These are phyloP conservation scores for Cryptococcus jaspeensis DNA, from an alignment of 1,284 basidiomycete genomes.

Conservation along the genomic window DNA sequence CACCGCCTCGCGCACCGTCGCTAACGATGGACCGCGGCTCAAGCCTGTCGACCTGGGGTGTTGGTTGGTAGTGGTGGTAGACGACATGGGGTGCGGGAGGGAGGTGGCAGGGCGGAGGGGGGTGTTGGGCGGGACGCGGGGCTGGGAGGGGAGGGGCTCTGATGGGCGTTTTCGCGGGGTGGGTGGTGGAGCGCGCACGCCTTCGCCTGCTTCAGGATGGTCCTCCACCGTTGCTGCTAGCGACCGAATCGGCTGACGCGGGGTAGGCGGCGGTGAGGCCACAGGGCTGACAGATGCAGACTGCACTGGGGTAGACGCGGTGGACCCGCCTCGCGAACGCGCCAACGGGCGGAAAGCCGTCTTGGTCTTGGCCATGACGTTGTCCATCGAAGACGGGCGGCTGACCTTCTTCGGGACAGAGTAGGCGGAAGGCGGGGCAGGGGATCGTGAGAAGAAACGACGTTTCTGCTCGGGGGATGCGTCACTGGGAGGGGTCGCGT, in stretches of 20 bases:
- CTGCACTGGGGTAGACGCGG: neutral
- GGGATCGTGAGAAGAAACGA: neutral
- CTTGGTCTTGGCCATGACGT: neutral
- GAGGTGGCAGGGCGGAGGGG: neutral
- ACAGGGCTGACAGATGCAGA: too few relatives aligned
- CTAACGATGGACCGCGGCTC: constrained; percentile 1
- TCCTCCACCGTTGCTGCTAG: too few relatives aligned
- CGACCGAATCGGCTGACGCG: too few relatives aligned
- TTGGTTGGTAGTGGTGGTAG: too few relatives aligned
- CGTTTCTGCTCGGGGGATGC: neutral
- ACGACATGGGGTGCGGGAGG: too few relatives aligned
- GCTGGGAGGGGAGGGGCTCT: neutral
- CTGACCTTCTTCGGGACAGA: neutral
- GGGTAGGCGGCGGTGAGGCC: too few relatives aligned
- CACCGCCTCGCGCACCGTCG: constrained; percentile 11
- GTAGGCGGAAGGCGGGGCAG: neutral
- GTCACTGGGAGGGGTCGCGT: neutral
- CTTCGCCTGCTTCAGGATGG: neutral
- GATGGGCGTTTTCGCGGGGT: constrained; percentile 15
- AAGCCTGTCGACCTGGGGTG: too few relatives aligned
- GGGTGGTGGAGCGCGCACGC: constrained; percentile 16
- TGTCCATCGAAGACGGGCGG: neutral
- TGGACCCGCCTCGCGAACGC: neutral
- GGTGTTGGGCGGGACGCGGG: neutral
- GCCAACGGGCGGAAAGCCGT: neutral